Percentiles rank a stretch among this genome's conserved stretches.
phyloP scores from a whole-genome alignment of 73 alveolate species.

The Paramecium bursaria region DNA sequence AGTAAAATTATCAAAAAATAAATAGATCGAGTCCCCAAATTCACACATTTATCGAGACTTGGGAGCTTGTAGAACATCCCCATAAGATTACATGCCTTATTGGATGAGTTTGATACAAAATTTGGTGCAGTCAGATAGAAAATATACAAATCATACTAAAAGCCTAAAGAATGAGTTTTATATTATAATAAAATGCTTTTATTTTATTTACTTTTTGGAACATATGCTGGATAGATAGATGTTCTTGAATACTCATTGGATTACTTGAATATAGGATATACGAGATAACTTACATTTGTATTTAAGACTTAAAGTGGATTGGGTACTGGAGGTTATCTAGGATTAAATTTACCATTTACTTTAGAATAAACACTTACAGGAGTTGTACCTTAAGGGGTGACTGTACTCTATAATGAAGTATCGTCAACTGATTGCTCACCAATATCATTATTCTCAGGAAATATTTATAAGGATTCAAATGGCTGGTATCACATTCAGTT shows the following conservation, averaged over 20 bases:
- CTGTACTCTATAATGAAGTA: slow-evolving; percentile 33
- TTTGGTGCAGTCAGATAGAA: slow-evolving; percentile 29
- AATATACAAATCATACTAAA: too few species aligned
- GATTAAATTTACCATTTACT: slow-evolving; percentile 43
- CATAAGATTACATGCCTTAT: slow-evolving; percentile 35
- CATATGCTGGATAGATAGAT: slow-evolving; percentile 39
- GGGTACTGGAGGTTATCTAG: slow-evolving; percentile 24
- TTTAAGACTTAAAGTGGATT: slow-evolving; percentile 30
- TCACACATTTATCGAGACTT: neutral
- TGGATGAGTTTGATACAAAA: slow-evolving; percentile 13
- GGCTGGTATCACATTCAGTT: slow-evolving; percentile 57
- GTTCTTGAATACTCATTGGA: slow-evolving; percentile 38
- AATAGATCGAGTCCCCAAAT: too few species aligned
- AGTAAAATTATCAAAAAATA: slow-evolving; percentile 14
- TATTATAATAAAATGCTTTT: too few species aligned
- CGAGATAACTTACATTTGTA: slow-evolving; percentile 4
- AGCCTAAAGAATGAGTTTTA: too few species aligned
- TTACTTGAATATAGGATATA: slow-evolving; percentile 40
- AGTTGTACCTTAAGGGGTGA: slow-evolving; percentile 44
- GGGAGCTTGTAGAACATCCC: slow-evolving; percentile 35
- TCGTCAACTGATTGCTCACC: slow-evolving; percentile 47
- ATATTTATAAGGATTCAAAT: neutral
- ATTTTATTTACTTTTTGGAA: too few species aligned
- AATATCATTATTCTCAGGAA: slow-evolving; percentile 20
- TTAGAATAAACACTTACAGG: slow-evolving; percentile 14